phyloP scores from a whole-genome alignment of 1,284 basidiomycete species.

The Cryptococcus sp. region DNA sequence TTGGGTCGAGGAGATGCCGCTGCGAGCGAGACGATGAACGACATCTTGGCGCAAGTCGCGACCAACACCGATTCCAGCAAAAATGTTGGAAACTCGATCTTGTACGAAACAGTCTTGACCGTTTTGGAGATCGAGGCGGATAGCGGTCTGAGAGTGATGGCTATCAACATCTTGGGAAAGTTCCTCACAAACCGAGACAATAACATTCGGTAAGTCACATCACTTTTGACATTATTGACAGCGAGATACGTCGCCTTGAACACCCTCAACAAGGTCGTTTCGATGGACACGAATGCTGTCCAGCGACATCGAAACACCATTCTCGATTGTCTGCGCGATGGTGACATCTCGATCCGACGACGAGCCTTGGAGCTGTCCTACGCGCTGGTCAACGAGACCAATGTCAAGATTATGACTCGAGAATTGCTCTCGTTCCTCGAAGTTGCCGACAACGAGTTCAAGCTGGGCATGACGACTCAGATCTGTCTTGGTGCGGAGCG shows the following conservation, averaged over 20 bases:
- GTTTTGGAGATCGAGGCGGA: slow-evolving; percentile 99
- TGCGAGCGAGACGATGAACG: slow-evolving; percentile 96
- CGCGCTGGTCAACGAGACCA: slow-evolving; percentile 92
- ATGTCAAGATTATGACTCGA: slow-evolving; percentile 85
- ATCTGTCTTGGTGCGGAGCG: slow-evolving; percentile 93
- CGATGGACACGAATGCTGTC: slow-evolving; percentile 97
- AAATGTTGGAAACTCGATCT: slow-evolving; percentile 96
- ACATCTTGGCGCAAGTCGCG: slow-evolving; percentile 96
- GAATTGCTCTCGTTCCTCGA: slow-evolving; percentile 95
- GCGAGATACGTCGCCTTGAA: slow-evolving; percentile 97
- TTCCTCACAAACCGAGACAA: slow-evolving; percentile 98
- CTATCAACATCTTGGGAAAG: slow-evolving; percentile 98
- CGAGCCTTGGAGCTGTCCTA: slow-evolving; percentile 96
- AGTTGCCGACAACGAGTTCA: slow-evolving; percentile 98
- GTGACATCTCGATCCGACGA: slow-evolving; percentile 96
- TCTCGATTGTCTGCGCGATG: slow-evolving; percentile 94
- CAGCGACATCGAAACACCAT: slow-evolving; percentile 98
- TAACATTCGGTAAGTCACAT: slow-evolving; percentile 86
- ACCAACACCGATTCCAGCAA: slow-evolving; percentile 98
- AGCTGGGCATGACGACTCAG: slow-evolving; percentile 94
- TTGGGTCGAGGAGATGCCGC: slow-evolving; percentile 79
- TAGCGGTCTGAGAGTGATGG: slow-evolving; percentile 93
- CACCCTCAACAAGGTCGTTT: slow-evolving; percentile 96
- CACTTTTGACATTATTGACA: too few relatives aligned
- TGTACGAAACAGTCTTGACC: slow-evolving; percentile 96